Percentiles rank a stretch among this genome's conserved stretches.
Evolutionary conservation across 2,329 filamentous ascomycete genomes (phyloP).

Genomic region (Ceratocystis papillata): DNA sequence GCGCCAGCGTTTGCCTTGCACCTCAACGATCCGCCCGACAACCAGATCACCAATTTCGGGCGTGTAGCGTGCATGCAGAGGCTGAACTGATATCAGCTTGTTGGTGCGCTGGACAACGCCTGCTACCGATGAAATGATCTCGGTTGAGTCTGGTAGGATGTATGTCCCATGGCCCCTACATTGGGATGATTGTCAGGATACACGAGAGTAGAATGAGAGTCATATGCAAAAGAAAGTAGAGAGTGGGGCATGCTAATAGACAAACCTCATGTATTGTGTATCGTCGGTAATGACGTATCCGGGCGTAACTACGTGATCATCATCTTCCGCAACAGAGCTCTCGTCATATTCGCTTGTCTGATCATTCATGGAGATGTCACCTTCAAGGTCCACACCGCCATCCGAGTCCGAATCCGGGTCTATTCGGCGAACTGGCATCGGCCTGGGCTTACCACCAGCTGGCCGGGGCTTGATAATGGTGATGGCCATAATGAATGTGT

Average conservation of each 20-base stretch:
- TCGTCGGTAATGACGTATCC: conserved; percentile 82
- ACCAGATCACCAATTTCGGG: conserved; percentile 95
- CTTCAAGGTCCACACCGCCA: conserved; percentile 38
- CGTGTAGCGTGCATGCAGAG: conserved; percentile 82
- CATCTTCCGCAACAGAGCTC: neutral
- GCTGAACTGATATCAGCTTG: conserved; percentile 85
- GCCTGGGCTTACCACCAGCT: conserved; percentile 24
- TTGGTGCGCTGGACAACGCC: conserved; percentile 89
- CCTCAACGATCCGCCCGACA: conserved; percentile 84
- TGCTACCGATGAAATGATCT: conserved; percentile 81
- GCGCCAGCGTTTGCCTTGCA: conserved; percentile 88
- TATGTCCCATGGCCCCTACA: conserved; percentile 85
- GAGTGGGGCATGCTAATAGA: conserved; percentile 5
- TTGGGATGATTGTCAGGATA: conserved; percentile 11
- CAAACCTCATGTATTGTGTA: conserved; percentile 87
- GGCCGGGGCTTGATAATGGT: conserved; percentile 38
- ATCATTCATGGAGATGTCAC: conserved; percentile 38
- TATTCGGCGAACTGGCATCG: conserved; percentile 25
- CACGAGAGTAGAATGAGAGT: no score
- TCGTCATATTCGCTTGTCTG: conserved; percentile 27
- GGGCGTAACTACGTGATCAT: conserved; percentile 63
- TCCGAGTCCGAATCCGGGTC: conserved; percentile 33
- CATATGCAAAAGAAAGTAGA: neutral
- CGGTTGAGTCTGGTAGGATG: conserved; percentile 47
- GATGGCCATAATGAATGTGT: conserved; percentile 35